Evolutionary conservation across 148 eudicot genomes (phyloP), one percentile per base, ranked within the genome.

Genomic region (Rheum nobile): DNA sequence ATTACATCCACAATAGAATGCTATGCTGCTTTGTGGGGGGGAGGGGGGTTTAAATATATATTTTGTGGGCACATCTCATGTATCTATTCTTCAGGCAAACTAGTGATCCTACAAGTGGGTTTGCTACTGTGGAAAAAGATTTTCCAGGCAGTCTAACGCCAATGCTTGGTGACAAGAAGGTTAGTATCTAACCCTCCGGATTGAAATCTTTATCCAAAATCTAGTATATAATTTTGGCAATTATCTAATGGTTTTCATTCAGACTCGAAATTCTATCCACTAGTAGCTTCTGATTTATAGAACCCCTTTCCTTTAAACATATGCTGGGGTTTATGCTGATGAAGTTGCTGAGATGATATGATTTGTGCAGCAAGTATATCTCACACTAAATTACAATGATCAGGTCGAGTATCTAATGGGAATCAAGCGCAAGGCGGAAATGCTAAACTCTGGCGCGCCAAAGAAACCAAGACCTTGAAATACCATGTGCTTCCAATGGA

Each of bases 81-180:
- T 52, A 28, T 57, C 29, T 74, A 43, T 72, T 42, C 75, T 29
- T 71, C 87, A 94, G 98, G 88, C 97, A 94, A 94, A 90, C 86
- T 37, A 88, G 96, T 82, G 98, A 91, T 84, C 96, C 96, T 43
- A 84, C 88, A 74, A 91, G 97, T 73, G 98, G 97, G 67, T 91
- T 88, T 84, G 97, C 98, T 10, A 94, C 98, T 57, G 95, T 94
- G 32, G 97, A 91, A 83, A 92, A 85, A 85, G 87, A 94, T 75
- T 67, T 91, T 35, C 93, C 91, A 74, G 98, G 98, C 73, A 85
- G 98, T 70, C 79, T 94, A 84, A 94, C 97, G 39, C 98, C 98
- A 46, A 94, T 94, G 98, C 98, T 94, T 77, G 98, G 98, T 1
- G 97, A 94, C 78, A 89, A 82, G 80, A 94, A 94, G 97, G 98